Evolutionary conservation across 164 flowering plant species (phyloP), one percentile per base, ranked within the genome.

Genomic region (Protea cynaroides): DNA sequence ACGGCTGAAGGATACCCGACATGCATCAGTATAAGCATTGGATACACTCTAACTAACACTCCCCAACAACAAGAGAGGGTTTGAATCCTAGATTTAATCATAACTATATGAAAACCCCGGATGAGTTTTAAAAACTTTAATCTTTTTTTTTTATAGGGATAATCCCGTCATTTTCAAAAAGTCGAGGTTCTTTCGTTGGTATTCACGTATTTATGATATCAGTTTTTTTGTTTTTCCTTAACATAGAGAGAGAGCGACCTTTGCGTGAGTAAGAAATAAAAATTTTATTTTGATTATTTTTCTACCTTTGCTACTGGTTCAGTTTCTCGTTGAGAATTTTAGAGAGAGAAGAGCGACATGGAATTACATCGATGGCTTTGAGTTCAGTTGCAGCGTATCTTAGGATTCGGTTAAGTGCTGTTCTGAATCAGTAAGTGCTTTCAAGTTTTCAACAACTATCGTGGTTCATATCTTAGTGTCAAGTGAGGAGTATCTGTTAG

Each of bases 341-440:
- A 37, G 25, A 59, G 29, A 10, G 34, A 29, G 34, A 29, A 29
- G 34, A 29, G 4, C 34, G 34, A 29, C 34, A 59, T 37, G 47
- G 62, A 59, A n/a, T 40, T 37, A 40, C 25, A 59, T 59, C 62
- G 49, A 37, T 59, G 62, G 24, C n/a, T 38, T 37, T n/a, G 23
- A 37, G 38, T 37, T 21, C 29, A 37, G 49, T 11, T n/a, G 38
- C 18, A 38, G 47, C 19, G 62, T 37, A 37, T 18, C 21, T 7
- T 59, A 59, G 62, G 62, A 5, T 59, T 59, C 12, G 15, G 4
- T 44, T 15, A 15, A 44, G 5, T 44, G 24, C 34, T 55, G 29
- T 55, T 55, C 25, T 23, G 58, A 55, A 23, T 11, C 17, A 10
- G 58, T 55, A 24, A 55, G 58, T 55, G 29, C 24, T 55, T 29